Percentiles rank a stretch among this genome's conserved stretches.
Conservation (phyloP, 2,329 filamentous ascomycete genomes). For the Magnaporthiopsis poae region DNA sequence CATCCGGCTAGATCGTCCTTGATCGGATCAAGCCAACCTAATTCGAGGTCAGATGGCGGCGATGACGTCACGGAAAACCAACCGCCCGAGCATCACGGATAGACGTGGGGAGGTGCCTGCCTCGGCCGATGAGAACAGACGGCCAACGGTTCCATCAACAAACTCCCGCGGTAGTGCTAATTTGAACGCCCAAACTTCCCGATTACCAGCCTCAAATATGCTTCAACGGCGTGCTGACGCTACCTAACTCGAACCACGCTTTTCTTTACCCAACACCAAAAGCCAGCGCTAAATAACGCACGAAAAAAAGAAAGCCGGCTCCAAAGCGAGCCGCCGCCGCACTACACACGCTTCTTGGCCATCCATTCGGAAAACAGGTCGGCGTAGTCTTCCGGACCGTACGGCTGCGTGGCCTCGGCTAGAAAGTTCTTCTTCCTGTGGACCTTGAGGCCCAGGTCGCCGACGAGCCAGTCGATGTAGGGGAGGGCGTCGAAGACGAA, state of each 20-base stretch:
- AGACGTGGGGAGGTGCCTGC: no score
- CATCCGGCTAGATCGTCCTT: no score
- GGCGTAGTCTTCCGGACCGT: slow-evolving; percentile 49
- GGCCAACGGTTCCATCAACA: no score
- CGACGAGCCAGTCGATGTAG: slow-evolving; percentile 59
- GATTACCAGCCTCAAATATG: no score
- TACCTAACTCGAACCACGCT: neutral
- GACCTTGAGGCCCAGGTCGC: slow-evolving; percentile 52
- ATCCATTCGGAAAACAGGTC: slow-evolving; percentile 44
- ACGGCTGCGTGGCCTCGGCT: slow-evolving; percentile 44
- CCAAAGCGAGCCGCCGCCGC: neutral
- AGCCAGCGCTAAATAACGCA: neutral
- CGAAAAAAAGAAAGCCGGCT: neutral
- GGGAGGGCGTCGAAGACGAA: slow-evolving; percentile 69
- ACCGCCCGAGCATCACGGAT: no score
- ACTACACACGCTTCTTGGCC: slow-evolving; percentile 2
- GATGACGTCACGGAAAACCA: no score
- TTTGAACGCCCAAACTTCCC: no score
- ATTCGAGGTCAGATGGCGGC: no score
- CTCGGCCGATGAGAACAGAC: no score
- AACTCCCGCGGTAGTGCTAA: no score
- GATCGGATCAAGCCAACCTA: no score
- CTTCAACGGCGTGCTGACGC: no score
- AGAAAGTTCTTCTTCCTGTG: slow-evolving; percentile 45
- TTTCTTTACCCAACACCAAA: neutral